Evolutionary conservation across 805 yeast genomes (phyloP), one percentile per base, ranked within the genome.

Genomic region (Pichia manshurica): DNA sequence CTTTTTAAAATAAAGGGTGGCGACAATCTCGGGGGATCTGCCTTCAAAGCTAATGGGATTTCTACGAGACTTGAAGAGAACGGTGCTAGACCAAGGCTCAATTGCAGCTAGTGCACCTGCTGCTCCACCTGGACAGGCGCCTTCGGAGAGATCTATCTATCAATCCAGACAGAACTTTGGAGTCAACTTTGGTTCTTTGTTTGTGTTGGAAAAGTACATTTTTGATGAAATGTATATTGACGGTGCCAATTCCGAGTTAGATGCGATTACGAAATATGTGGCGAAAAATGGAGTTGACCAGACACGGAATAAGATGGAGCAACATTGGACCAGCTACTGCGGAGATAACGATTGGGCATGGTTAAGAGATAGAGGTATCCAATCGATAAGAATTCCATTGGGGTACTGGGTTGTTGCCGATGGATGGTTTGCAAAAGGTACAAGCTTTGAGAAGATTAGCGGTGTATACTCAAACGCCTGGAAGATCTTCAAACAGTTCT

Each of bases 331-430:
- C 7, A 58, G 60, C 8, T 90, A 79, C 60, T 71, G 84, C 49
- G 61, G 63, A 31, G 86, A 81, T 47, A 74, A 74, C 7, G 97
- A 91, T 61, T 90, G 96, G 95, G 58, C 74, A 19, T 88, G 88
- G 86, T 65, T 91, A 25, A 63, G 69, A 39, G 67, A 72, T 19
- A 74, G 72, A 45, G 86, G 87, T 7, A 86, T 86, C n/a, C 87
- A 87, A 21, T 77, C 89, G 2, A 73, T 91, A 5, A 74, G 99
- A 57, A 73, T 91, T 1, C 98, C 99, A 7, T 67, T 91, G 53
- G 98, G 98, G 0, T 91, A 86, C 65, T 91, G 96, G 96, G 81
- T 78, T 48, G 78, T 89, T n/a, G 75, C 69, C 44, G 81, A 83
- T 19, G 87, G 90, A 1, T 54, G 56, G 16, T 84, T 71, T 60